Conservation (phyloP, 768 basidiomycete species). For the Cystofilobasidium ferigula region DNA sequence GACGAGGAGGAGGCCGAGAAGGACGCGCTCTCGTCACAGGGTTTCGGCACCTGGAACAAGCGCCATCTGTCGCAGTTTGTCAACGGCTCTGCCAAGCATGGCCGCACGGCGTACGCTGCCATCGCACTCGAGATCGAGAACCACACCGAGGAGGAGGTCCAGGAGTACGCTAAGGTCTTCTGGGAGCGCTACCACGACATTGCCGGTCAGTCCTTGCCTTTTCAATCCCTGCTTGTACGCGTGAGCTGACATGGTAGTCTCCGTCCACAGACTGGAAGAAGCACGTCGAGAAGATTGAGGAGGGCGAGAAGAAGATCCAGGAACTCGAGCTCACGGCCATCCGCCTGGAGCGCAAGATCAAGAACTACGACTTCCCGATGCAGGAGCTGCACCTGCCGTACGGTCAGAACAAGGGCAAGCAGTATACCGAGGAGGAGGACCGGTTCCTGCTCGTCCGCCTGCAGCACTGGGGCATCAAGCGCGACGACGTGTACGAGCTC, state of each 20-base stretch:
- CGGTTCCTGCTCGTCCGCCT: slow-evolving; percentile 83
- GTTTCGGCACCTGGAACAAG: slow-evolving; percentile 84
- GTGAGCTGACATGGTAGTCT: no score
- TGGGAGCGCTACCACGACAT: slow-evolving; percentile 80
- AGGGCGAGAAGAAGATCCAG: slow-evolving; percentile 77
- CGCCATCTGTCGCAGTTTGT: slow-evolving; percentile 89
- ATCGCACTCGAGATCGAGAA: slow-evolving; percentile 76
- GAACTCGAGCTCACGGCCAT: slow-evolving; percentile 59
- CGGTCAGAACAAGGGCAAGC: slow-evolving; percentile 83
- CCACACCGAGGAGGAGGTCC: slow-evolving; percentile 62
- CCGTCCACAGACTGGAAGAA: slow-evolving; percentile 61
- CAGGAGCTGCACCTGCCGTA: slow-evolving; percentile 94
- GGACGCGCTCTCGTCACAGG: slow-evolving; percentile 60
- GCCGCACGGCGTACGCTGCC: slow-evolving; percentile 46
- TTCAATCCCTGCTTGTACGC: neutral
- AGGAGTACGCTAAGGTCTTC: slow-evolving; percentile 69
- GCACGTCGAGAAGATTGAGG: slow-evolving; percentile 68
- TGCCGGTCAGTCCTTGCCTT: slow-evolving; percentile 51
- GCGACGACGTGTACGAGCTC: slow-evolving; percentile 74
- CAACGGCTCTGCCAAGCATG: slow-evolving; percentile 62
- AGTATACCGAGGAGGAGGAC: slow-evolving; percentile 94
- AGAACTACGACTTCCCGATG: slow-evolving; percentile 76
- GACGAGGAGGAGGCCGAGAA: slow-evolving; percentile 77
- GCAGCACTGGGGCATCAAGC: slow-evolving; percentile 76
- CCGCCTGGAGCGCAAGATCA: slow-evolving; percentile 70